phyloP scores from a whole-genome alignment of 1,139 yeast species.

The Blastobotrys illinoisensis region DNA sequence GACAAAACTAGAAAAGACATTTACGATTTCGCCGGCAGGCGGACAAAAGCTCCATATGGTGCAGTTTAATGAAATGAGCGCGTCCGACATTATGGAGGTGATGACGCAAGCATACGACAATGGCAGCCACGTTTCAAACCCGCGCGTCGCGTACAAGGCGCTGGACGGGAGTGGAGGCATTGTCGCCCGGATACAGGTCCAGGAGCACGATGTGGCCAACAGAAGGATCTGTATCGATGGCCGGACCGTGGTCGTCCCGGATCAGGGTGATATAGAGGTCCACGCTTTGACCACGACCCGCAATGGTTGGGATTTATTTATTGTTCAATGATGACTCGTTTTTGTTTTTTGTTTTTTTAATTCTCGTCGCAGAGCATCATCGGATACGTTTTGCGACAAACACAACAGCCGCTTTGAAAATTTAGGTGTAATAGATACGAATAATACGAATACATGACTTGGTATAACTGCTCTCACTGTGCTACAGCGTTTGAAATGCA shows the following conservation, averaged over 20 bases:
- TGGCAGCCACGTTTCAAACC: constrained; percentile 49
- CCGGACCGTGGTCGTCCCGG: constrained; percentile 20
- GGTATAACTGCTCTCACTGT: too few relatives aligned
- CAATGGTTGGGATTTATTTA: constrained; percentile 30
- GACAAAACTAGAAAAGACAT: constrained; percentile 59
- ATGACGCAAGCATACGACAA: constrained; percentile 55
- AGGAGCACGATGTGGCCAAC: constrained; percentile 19
- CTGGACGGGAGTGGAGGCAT: constrained; percentile 14
- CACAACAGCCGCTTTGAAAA: too few relatives aligned
- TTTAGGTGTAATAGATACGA: too few relatives aligned
- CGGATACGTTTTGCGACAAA: not conserved
- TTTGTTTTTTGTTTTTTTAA: not conserved
- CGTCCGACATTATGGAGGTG: constrained; percentile 44
- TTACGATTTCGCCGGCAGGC: constrained; percentile 61
- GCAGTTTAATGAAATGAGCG: constrained; percentile 39
- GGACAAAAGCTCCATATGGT: constrained; percentile 45
- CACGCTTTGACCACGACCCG: constrained; percentile 18
- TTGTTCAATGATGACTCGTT: constrained; percentile 13
- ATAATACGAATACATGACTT: not conserved
- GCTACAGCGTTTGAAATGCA: too few relatives aligned
- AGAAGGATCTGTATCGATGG: constrained; percentile 38
- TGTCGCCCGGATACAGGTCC: constrained; percentile 17
- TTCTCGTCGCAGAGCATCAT: not conserved
- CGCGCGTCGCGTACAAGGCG: constrained; percentile 27
- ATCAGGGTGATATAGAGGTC: constrained; percentile 17